Percentiles rank a stretch among this genome's conserved stretches.
These are phyloP conservation scores for Purshia tridentata DNA, from an alignment of 306 rosid species.

Conservation along the genomic window DNA sequence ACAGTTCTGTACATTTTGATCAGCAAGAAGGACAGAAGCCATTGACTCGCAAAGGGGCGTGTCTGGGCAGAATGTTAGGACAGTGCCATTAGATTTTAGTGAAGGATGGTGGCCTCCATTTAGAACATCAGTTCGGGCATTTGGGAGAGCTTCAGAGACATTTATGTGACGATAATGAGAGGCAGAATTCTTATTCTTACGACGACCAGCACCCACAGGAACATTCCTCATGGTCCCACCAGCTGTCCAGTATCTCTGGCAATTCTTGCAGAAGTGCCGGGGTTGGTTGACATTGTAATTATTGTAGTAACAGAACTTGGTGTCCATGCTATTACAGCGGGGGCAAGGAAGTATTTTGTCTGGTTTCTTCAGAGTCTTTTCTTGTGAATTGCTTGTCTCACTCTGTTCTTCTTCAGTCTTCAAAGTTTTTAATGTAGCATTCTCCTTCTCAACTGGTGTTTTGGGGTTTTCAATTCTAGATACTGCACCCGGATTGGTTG, in stretches of 20 bases:
- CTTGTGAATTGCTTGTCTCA: conserved; percentile 39
- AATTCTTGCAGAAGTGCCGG: conserved; percentile 53
- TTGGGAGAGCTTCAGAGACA: conserved; percentile 41
- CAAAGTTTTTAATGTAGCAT: conserved; percentile 13
- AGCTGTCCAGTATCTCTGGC: conserved; percentile 62
- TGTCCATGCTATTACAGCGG: conserved; percentile 57
- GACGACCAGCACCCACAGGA: conserved; percentile 60
- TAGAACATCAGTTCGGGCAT: conserved; percentile 27
- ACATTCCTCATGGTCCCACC: conserved; percentile 62
- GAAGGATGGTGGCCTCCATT: conserved; percentile 32
- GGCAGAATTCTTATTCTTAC: conserved; percentile 49
- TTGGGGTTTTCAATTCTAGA: conserved; percentile 23
- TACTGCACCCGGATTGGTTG: conserved; percentile 24
- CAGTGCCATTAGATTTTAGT: conserved; percentile 35
- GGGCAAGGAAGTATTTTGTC: conserved; percentile 56
- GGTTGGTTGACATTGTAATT: conserved; percentile 57
- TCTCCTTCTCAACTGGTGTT: conserved; percentile 37
- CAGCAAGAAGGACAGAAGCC: conserved; percentile 49
- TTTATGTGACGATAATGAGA: conserved; percentile 46
- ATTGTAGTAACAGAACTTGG: conserved; percentile 58
- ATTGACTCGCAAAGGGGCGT: conserved; percentile 47
- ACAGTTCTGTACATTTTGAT: conserved; percentile 29
- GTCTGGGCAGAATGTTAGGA: conserved; percentile 42
- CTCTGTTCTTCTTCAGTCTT: conserved; percentile 48
- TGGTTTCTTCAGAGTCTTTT: conserved; percentile 51